Evolutionary conservation across 805 yeast genomes (phyloP).

Genomic region (Jamesozyma lodderae): DNA sequence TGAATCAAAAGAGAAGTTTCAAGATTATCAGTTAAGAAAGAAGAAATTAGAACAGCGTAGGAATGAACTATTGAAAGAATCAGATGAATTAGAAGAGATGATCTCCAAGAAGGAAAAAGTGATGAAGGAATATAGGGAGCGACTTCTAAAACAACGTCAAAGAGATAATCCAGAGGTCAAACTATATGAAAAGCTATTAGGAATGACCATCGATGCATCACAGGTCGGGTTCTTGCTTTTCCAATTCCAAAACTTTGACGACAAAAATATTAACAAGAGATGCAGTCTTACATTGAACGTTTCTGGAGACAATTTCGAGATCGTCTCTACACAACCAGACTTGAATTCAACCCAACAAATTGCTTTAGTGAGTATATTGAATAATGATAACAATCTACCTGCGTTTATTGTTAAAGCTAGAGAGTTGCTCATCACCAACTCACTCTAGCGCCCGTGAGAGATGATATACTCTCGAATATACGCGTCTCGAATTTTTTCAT

Average conservation of each 20-base stretch:
- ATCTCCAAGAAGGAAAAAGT: constrained; percentile 29
- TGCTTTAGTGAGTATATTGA: constrained; percentile 9
- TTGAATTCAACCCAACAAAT: constrained; percentile 21
- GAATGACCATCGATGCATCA: constrained; percentile 45
- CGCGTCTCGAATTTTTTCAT: too few relatives aligned
- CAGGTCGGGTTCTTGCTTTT: constrained; percentile 37
- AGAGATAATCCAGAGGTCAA: constrained; percentile 44
- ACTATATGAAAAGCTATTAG: constrained; percentile 45
- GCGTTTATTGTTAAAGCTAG: constrained; percentile 15
- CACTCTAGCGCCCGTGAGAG: too few relatives aligned
- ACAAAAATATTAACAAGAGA: constrained; percentile 34
- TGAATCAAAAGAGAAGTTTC: constrained; percentile 31
- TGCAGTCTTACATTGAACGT: constrained; percentile 41
- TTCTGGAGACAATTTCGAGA: constrained; percentile 33
- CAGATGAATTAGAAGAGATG: constrained; percentile 29
- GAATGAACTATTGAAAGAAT: constrained; percentile 21
- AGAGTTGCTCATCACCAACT: constrained; percentile 8
- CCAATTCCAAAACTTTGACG: constrained; percentile 41
- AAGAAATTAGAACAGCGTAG: constrained; percentile 28
- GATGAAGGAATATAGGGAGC: constrained; percentile 28
- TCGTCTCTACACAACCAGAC: constrained; percentile 34
- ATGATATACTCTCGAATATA: too few relatives aligned
- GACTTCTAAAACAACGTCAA: constrained; percentile 36
- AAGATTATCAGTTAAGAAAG: constrained; percentile 32
- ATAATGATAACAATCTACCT: constrained; percentile 12